Percentiles rank a stretch among this genome's conserved stretches.
Evolutionary conservation across 805 yeast species (phyloP).

Genomic region (Ogataea polymorpha): DNA sequence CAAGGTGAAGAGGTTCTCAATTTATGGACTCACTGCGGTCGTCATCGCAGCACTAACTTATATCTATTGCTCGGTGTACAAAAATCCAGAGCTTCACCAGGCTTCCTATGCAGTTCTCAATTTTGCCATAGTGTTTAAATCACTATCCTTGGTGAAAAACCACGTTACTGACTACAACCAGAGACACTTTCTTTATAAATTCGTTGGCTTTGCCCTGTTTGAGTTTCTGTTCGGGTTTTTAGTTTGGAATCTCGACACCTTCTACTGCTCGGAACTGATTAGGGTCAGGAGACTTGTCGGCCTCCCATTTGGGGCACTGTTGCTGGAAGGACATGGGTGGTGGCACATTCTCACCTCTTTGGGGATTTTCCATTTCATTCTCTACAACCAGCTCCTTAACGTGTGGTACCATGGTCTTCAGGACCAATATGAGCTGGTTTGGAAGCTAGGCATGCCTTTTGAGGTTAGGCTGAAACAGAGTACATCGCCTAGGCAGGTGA

Average conservation of each 20-base stretch:
- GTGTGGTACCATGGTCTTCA: constrained; percentile 54
- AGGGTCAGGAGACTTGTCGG: constrained; percentile 59
- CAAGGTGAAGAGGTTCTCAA: constrained; percentile 1
- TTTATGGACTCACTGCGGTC: constrained; percentile 17
- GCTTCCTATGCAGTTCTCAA: constrained; percentile 75
- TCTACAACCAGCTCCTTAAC: constrained; percentile 71
- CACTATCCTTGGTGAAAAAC: constrained; percentile 46
- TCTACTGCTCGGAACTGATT: constrained; percentile 63
- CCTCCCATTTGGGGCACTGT: constrained; percentile 75
- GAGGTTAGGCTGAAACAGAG: constrained; percentile 33
- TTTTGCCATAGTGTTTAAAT: constrained; percentile 57
- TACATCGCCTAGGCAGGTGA: neutral
- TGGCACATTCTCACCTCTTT: constrained; percentile 84
- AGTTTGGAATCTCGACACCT: constrained; percentile 84
- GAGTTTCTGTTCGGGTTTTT: constrained; percentile 69
- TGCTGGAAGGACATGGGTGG: constrained; percentile 89
- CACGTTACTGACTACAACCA: constrained; percentile 52
- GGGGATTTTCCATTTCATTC: constrained; percentile 79
- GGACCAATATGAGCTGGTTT: constrained; percentile 49
- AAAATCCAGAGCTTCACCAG: constrained; percentile 85
- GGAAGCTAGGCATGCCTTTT: constrained; percentile 58
- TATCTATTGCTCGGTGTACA: constrained; percentile 48
- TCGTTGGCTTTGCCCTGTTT: constrained; percentile 57
- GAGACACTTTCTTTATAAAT: constrained; percentile 45
- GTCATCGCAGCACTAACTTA: constrained; percentile 28